Evolutionary conservation across 2,329 filamentous ascomycete genomes (phyloP).

Genomic region (Lasiodiplodia gonubiensis): DNA sequence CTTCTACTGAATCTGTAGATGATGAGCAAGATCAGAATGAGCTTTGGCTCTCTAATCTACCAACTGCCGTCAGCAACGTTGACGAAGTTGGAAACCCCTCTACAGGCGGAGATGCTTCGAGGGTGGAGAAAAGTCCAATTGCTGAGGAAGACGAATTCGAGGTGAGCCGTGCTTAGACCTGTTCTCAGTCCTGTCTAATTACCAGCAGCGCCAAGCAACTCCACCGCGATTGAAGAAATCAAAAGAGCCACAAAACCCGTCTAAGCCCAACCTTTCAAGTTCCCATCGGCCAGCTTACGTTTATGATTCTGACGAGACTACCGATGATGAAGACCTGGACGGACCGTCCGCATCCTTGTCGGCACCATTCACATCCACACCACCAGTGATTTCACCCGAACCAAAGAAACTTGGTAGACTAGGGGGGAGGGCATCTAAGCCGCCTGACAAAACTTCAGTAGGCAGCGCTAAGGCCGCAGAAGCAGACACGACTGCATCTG

Average conservation of each 20-base stretch:
- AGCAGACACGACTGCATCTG: not conserved
- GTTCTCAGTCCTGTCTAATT: not conserved
- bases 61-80: not conserved
- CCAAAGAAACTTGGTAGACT: slow-evolving; percentile 14
- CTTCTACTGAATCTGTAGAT: not conserved
- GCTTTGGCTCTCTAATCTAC: slow-evolving; percentile 6
- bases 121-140: not conserved
- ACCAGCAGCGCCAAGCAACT: slow-evolving; percentile 21
- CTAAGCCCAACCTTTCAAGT: not conserved
- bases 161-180: not conserved
- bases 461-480: too few species aligned
- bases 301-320: slow-evolving; percentile 40
- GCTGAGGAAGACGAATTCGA: slow-evolving; percentile 14
- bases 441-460: not conserved
- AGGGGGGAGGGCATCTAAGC: not conserved
- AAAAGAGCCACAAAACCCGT: not conserved
- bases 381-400: not conserved
- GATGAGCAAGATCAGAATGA: not conserved
- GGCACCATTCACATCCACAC: not conserved
- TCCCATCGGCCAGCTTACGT: not conserved
- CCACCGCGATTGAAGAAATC: slow-evolving; percentile 17
- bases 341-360: slow-evolving; percentile 31
- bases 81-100: not conserved
- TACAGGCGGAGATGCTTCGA: not conserved
- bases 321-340: slow-evolving; percentile 50